Evolutionary conservation across 1,284 basidiomycete genomes (phyloP), one percentile per base, ranked within the genome.

Genomic region (Ustilago shanxiensis): DNA sequence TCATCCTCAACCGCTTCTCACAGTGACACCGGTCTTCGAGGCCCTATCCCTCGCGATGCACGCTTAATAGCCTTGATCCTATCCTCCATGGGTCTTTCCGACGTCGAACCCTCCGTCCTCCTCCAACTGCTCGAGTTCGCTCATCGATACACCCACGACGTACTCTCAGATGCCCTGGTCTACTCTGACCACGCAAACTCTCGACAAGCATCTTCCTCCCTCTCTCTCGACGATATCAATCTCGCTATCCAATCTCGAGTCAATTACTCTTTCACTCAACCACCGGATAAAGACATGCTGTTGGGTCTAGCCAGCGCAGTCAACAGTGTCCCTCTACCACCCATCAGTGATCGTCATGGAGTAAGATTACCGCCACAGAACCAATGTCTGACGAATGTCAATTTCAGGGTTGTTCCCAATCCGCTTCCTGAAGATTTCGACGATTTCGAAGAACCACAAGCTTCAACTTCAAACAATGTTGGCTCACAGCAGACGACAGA

Each of bases 101-200:
- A 98, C 87, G 92, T 93, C 7, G 95, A 98, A 80, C 95, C 95
- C 7, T 92, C 92, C 2, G 96, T 98, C 2, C 89, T 99, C 1
- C 93, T 96, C 80, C 95, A 98, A 86, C 90, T 99, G 5, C 90
- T 98, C 62, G 96, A 99, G 87, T 98, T 99, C 86, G 92, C 96
- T 0, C 92, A 98, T 86, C 90, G 96, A 5, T 99, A 99, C 87
- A 95, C 95, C 0, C 90, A 92, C 29, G 95, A 98, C 77, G 92
- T 98, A 16, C 88, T 99, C 49, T 91, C 92, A 8, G 94, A 96
- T 85, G 94, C 95, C 13, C 91, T 93, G 70, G 91, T 95, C 26
- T 96, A 98, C 85, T 92, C 95, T 0, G 96, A 98, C 80, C 96
- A 99, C 85, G 95, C 94, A 1, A 61, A 78, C 33, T 58, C 76